phyloP scores from a whole-genome alignment of 257 asterid species.

The Solanum arcanum region DNA sequence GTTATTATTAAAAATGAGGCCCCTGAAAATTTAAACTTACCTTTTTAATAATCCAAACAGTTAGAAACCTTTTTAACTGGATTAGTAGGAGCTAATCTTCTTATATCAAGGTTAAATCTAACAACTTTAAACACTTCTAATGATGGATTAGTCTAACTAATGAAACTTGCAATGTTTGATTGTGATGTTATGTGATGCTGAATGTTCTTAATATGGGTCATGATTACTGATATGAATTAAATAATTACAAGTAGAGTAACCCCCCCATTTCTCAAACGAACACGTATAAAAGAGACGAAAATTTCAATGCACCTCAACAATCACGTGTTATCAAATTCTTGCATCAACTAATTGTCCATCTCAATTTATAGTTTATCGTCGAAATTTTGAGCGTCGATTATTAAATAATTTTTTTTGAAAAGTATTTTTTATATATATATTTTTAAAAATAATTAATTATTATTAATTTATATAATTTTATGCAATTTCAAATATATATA shows the following conservation, averaged over 20 bases:
- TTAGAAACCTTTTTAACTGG: background rate
- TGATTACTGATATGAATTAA: background rate
- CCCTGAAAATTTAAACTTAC: background rate
- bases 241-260: background rate
- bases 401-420: too few species aligned
- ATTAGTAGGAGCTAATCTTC: background rate
- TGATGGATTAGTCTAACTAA: background rate
- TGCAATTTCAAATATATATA: too few species aligned
- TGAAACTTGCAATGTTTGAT: background rate
- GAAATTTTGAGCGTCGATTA: background rate
- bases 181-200: background rate
- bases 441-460: background rate
- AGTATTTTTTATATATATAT: background rate
- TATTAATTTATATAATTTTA: too few species aligned
- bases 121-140: background rate
- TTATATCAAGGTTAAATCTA: background rate
- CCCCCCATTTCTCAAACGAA: background rate
- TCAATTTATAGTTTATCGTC: too few species aligned
- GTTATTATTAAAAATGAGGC: too few species aligned
- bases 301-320: slow-evolving; percentile 4
- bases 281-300: background rate
- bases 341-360: background rate
- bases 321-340: slow-evolving; percentile 27
- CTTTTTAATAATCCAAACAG: background rate
- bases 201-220: background rate